Percentiles rank a stretch among this genome's conserved stretches.
phyloP scores from a whole-genome alignment of 2,329 filamentous ascomycete species.

The Colletotrichum destructivum region DNA sequence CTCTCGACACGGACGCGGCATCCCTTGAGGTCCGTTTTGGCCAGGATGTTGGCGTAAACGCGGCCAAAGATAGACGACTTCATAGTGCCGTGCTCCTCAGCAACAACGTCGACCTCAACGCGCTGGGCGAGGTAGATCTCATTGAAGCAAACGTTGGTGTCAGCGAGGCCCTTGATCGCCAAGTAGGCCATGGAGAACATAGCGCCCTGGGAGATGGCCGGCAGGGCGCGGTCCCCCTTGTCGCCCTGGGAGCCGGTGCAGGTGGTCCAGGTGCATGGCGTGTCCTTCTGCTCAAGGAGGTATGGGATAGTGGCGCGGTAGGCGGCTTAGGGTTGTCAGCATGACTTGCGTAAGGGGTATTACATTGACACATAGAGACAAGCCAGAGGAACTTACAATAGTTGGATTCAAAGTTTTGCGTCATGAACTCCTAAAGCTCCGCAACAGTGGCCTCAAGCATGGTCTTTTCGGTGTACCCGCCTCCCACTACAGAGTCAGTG shows the following conservation, averaged over 20 bases:
- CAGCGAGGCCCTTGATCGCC: conserved; percentile 48
- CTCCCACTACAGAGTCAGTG: conserved; percentile 45
- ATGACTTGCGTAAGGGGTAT: neutral
- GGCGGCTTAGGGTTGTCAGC: conserved; percentile 45
- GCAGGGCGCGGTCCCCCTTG: conserved; percentile 43
- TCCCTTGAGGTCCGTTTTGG: conserved; percentile 21
- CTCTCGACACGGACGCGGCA: conserved; percentile 6
- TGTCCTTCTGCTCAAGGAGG: conserved; percentile 48
- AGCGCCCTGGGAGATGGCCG: conserved; percentile 54
- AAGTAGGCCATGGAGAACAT: conserved; percentile 52
- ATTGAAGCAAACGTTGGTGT: conserved; percentile 56
- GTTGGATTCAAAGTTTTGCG: conserved; percentile 49
- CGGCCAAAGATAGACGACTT: conserved; percentile 20
- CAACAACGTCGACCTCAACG: conserved; percentile 47
- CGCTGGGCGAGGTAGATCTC: conserved; percentile 54
- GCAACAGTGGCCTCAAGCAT: conserved; percentile 45
- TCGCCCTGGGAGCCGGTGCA: conserved; percentile 51
- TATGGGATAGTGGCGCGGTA: conserved; percentile 52
- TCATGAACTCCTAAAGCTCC: conserved; percentile 45
- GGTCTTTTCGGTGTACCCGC: conserved; percentile 44
- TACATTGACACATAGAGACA: neutral
- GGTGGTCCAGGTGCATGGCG: conserved; percentile 51
- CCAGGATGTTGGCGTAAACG: conserved; percentile 26
- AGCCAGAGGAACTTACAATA: conserved; percentile 47
- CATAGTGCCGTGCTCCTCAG: neutral